A percentile compares a stretch with the other conserved stretches of the same genome.
These are phyloP conservation scores for Neopestalotiopsis clavispora DNA, from an alignment of 2,329 filamentous ascomycete genomes.

Conservation along the genomic window DNA sequence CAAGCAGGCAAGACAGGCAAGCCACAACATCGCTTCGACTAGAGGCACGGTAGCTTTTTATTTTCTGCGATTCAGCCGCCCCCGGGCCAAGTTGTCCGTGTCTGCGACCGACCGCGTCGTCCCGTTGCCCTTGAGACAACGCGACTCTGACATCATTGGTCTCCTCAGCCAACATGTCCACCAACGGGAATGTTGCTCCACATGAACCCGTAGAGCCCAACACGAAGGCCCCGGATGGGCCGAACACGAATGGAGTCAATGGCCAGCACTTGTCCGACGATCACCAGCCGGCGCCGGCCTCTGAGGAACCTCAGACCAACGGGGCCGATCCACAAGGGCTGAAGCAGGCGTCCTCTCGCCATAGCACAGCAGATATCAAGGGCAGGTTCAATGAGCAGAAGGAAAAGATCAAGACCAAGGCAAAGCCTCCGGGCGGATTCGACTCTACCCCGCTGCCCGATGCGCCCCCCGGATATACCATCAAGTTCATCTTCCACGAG, in stretches of 20 bases:
- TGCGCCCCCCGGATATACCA: constrained; percentile 78
- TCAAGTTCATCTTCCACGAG: constrained; percentile 83
- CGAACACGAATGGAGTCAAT: constrained; percentile 7
- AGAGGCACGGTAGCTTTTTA: no score
- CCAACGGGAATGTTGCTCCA: constrained; percentile 13
- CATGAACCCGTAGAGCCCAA: constrained; percentile 3
- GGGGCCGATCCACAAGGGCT: constrained; percentile 20
- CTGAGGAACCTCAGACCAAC: constrained; percentile 18
- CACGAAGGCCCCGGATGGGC: not conserved
- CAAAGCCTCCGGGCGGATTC: constrained; percentile 74
- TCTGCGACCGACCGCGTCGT: constrained; percentile 11
- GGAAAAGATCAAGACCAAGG: constrained; percentile 43
- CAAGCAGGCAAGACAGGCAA: constrained; percentile 1
- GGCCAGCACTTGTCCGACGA: constrained; percentile 5
- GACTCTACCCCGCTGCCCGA: constrained; percentile 79
- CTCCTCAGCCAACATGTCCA: constrained; percentile 9
- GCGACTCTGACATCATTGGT: constrained; percentile 18
- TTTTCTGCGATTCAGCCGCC: not conserved
- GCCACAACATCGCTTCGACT: constrained; percentile 3
- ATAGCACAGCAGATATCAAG: constrained; percentile 33
- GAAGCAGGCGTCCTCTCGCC: constrained; percentile 15
- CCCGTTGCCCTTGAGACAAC: not conserved
- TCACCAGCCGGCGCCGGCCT: not conserved
- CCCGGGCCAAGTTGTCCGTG: constrained; percentile 5
- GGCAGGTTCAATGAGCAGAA: constrained; percentile 40